Evolutionary conservation across 441 rosid genomes (phyloP), one percentile per base, ranked within the genome.

Genomic region (Brassica hybrid): DNA sequence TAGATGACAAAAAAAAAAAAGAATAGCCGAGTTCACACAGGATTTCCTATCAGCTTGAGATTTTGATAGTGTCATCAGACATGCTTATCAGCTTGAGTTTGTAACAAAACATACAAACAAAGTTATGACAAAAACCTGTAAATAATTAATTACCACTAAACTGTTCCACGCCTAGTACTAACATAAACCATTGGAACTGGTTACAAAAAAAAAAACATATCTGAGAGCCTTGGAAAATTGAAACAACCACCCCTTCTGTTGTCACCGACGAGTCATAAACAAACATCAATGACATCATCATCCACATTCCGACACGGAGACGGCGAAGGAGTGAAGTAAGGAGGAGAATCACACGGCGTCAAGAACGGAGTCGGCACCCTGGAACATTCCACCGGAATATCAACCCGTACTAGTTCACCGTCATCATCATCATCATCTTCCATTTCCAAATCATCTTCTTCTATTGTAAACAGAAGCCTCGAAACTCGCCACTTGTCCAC

Each of bases 311-410:
- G 72, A 74, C 75, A 14, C 45, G 82, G 79, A 79, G 82, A 79
- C 1, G 82, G 82, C 63, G 79, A 74, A 56, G 82, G 82, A 11
- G 82, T 79, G 7, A 69, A 79, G 68, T 74, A 79, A 13, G 76
- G 79, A 57, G 82, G 82, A 5, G 82, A 79, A 65, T 63, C 72
- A 25, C 79, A 79, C 23, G 82, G 82, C 72, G 82, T 79, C 72
- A 69, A 64, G 54, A 79, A 79, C 57, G 82, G 82, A 6, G 82
- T 74, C 2, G 82, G 75, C 2, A 65, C 79, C 16, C 82, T 65
- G 30, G 67, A 62, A 60, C 14, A 72, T 5, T 79, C 71, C 71
- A 43, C 61, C 4, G 67, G 78, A 21, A 74, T 65, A 1, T 69
- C 79, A 32, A 69, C 11, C 2, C 61, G 36, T 1, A 61, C 54